These are phyloP conservation scores for Emmonsia crescens DNA, from an alignment of 2,329 filamentous ascomycete species.

Conservation along the genomic window DNA sequence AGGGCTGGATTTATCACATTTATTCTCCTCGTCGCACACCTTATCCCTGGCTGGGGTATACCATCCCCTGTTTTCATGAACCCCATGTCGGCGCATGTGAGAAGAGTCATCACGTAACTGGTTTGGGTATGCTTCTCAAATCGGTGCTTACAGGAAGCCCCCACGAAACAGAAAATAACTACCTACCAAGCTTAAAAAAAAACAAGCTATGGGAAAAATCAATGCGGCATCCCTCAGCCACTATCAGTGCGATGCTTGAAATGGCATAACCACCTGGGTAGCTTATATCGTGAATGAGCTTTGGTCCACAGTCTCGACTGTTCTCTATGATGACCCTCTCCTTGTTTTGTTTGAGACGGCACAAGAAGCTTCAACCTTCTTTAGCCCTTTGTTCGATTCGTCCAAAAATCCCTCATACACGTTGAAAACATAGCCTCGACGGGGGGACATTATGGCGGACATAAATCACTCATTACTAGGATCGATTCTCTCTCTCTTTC, in stretches of 20 bases:
- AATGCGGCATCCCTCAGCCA: neutral
- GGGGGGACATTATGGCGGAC: neutral
- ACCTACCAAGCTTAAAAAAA: neutral
- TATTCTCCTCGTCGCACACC: neutral
- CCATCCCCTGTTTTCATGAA: neutral
- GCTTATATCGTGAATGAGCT: neutral
- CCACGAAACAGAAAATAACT: neutral
- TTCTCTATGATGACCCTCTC: neutral
- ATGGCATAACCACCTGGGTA: neutral
- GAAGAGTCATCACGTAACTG: neutral
- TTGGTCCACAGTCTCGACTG: neutral
- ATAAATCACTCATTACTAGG: constrained; percentile 2
- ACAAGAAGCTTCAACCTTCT: neutral
- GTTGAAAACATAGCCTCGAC: neutral
- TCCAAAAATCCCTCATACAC: constrained; percentile 2
- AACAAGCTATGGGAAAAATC: neutral
- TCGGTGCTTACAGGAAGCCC: neutral
- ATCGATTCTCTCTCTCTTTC: neutral
- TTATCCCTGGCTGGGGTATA: neutral
- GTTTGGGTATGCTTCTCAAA: neutral
- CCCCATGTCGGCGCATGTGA: neutral
- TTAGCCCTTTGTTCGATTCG: neutral
- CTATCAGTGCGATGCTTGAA: neutral
- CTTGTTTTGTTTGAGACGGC: neutral
- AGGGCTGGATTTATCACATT: neutral